Percentiles rank a stretch among this genome's conserved stretches.
phyloP scores from a whole-genome alignment of 257 asterid species.

The Prunella vulgaris region DNA sequence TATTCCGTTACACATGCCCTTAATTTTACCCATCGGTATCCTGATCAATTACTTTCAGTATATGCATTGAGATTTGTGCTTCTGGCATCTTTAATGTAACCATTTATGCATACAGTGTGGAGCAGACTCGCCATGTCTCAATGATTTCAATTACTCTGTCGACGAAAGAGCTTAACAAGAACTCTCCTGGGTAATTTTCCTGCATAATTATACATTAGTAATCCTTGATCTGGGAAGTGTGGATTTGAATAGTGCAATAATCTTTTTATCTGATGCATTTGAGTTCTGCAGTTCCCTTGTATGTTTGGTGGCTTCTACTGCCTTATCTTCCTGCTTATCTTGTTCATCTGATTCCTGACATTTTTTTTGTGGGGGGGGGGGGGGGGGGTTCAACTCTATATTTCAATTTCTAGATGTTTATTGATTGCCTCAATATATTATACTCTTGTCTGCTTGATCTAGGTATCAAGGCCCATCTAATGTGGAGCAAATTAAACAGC shows the following conservation, averaged over 20 bases:
- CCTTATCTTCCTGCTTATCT: no score
- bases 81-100: constrained; percentile 5
- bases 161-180: constrained; percentile 71
- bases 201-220: background rate
- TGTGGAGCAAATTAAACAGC: constrained; percentile 49
- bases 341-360: no score
- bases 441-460: background rate
- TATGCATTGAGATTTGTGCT: background rate
- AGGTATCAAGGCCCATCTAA: constrained; percentile 86
- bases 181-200: constrained; percentile 73
- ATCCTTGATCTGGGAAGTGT: background rate
- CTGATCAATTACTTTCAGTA: background rate
- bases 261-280: background rate
- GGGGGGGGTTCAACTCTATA: no score
- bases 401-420: no score
- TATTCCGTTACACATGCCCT: background rate
- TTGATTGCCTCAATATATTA: background rate
- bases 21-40: background rate
- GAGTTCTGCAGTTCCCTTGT: background rate
- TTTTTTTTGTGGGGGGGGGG: no score
- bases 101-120: constrained; percentile 57
- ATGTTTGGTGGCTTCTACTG: background rate
- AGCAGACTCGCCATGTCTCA: constrained; percentile 97
- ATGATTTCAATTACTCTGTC: constrained; percentile 92
- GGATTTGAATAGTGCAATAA: background rate